These are phyloP conservation scores for Cucurbitaria berberidis DNA, from an alignment of 2,329 filamentous ascomycete genomes.

Conservation along the genomic window DNA sequence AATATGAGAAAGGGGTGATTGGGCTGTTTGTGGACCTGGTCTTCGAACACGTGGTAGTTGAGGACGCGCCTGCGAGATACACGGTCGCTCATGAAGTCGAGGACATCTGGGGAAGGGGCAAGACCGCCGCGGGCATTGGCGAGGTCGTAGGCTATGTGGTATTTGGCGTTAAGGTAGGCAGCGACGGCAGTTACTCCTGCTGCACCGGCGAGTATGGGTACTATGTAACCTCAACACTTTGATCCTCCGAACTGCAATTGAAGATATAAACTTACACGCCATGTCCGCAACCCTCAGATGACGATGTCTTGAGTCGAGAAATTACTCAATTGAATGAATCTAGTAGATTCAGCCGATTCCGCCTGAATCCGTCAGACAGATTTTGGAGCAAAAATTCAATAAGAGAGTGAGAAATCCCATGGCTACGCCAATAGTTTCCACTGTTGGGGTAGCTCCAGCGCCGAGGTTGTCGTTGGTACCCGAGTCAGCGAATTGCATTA, in stretches of 20 bases:
- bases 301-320: neutral
- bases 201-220: conserved; percentile 36
- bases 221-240: conserved; percentile 14
- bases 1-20: conserved; percentile 45
- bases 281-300: neutral
- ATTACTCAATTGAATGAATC: neutral
- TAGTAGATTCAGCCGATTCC: neutral
- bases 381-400: neutral
- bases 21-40: conserved; percentile 46
- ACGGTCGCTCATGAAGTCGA: conserved; percentile 27
- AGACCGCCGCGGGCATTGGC: conserved; percentile 24
- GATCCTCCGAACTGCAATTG: neutral
- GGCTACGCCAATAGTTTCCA: neutral
- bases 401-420: neutral
- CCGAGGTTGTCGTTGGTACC: conserved; percentile 14
- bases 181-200: conserved; percentile 36
- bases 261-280: conserved; percentile 13
- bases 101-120: conserved; percentile 15
- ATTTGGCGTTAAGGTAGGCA: conserved; percentile 48
- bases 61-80: conserved; percentile 29
- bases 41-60: conserved; percentile 41
- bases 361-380: neutral
- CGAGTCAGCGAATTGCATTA: conserved; percentile 18
- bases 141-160: conserved; percentile 39
- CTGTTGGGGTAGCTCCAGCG: conserved; percentile 9